Conservation (phyloP, 2,329 filamentous ascomycete species). For the Cladosporium austrohemisphaericum region DNA sequence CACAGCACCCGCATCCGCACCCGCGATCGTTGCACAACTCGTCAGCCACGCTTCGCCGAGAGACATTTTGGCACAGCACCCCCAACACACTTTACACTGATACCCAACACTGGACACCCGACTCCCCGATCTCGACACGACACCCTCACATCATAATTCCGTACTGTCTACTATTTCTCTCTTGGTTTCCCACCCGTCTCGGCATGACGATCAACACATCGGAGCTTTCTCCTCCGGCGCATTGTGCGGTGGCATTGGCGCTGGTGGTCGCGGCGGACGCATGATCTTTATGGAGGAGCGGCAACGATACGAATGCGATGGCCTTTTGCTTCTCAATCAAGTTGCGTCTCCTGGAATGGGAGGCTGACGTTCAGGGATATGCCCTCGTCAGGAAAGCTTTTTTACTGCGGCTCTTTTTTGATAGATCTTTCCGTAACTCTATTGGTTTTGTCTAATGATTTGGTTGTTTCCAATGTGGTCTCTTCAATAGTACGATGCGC, state of each 20-base stretch:
- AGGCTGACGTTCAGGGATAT: constrained; percentile 12
- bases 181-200: not conserved
- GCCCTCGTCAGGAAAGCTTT: constrained; percentile 11
- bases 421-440: no score
- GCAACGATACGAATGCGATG: constrained; percentile 9
- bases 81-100: constrained; percentile 5
- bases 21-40: constrained; percentile 15
- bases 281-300: constrained; percentile 1
- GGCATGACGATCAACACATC: not conserved
- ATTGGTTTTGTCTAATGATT: no score
- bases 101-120: constrained; percentile 10
- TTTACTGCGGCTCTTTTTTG: no score
- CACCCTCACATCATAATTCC: constrained; percentile 12
- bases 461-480: no score
- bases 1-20: constrained; percentile 14
- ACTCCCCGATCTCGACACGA: constrained; percentile 1
- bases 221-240: not conserved
- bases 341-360: not conserved
- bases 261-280: constrained; percentile 2
- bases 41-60: constrained; percentile 17
- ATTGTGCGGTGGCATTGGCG: not conserved
- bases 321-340: not conserved
- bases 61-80: constrained; percentile 8
- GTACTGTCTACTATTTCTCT: constrained; percentile 9
- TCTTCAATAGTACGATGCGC: no score